A percentile compares a stretch with the other conserved stretches of the same genome.
phyloP scores from a whole-genome alignment of 352 stramenopile genomes.

The Phytophthora foliorum region DNA sequence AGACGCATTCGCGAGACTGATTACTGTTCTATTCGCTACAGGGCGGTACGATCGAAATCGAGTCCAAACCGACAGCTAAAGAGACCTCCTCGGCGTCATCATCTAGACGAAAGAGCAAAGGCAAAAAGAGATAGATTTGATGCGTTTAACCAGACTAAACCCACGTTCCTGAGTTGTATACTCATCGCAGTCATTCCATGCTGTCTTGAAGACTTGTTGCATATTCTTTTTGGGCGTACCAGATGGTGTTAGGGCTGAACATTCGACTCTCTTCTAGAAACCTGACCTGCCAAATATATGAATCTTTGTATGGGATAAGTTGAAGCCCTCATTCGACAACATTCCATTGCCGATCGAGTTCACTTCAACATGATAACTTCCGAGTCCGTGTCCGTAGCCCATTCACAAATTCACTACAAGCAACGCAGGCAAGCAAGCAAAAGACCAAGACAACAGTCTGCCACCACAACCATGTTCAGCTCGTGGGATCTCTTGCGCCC shows the following conservation, averaged over 20 bases:
- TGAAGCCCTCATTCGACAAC: conserved; percentile 16
- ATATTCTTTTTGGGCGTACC: too few relatives aligned
- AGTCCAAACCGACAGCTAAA: conserved; percentile 44
- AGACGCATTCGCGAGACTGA: conserved; percentile 2
- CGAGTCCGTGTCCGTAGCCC: not conserved
- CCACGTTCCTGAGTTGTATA: not conserved
- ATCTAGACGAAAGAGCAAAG: conserved; percentile 33
- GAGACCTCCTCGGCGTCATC: conserved; percentile 26
- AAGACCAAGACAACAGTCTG: conserved; percentile 1
- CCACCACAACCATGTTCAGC: conserved; percentile 46
- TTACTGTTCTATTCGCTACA: conserved; percentile 27
- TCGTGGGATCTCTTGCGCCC: conserved; percentile 64
- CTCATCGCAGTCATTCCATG: too few relatives aligned
- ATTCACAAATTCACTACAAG: conserved; percentile 19
- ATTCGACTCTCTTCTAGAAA: conserved; percentile 21
- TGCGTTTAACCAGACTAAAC: not conserved
- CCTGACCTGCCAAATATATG: not conserved
- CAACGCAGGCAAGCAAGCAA: conserved; percentile 21
- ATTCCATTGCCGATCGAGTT: too few relatives aligned
- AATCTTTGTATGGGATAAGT: conserved; percentile 18
- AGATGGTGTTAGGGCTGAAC: not conserved
- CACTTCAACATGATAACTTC: not conserved
- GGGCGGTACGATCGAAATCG: conserved; percentile 80
- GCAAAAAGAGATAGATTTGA: conserved; percentile 35
- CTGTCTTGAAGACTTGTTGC: too few relatives aligned